Percentiles rank a stretch among this genome's conserved stretches.
phyloP scores from a whole-genome alignment of 2,329 filamentous ascomycete species.

The Colletotrichum cuscutae region DNA sequence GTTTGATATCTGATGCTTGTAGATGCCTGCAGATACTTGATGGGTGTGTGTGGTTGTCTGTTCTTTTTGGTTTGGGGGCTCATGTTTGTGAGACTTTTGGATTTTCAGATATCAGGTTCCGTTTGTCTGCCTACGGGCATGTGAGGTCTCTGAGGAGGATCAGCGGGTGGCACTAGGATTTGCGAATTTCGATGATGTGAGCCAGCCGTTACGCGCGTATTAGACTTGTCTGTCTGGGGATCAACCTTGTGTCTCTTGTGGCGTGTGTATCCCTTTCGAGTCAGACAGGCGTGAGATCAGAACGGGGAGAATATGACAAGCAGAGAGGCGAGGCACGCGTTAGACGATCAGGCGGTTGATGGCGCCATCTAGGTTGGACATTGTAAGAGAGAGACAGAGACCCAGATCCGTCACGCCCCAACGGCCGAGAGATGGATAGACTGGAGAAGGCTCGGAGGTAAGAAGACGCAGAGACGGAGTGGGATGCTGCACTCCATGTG shows the following conservation, averaged over 20 bases:
- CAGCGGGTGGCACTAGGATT: background rate
- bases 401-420: background rate
- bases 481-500: background rate
- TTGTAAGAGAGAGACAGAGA: constrained; percentile 5
- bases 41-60: background rate
- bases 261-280: background rate
- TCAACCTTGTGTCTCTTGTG: background rate
- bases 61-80: background rate
- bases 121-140: background rate
- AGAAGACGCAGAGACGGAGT: background rate
- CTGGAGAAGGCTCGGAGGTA: background rate
- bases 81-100: background rate
- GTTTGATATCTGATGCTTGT: background rate
- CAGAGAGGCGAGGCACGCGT: background rate
- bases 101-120: background rate
- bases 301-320: background rate
- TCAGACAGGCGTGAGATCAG: background rate
- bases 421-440: background rate
- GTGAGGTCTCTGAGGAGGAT: background rate
- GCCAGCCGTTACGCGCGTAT: background rate
- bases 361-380: constrained; percentile 11
- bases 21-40: background rate
- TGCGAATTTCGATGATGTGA: background rate
- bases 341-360: constrained; percentile 21
- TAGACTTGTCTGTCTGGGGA: background rate